phyloP scores from a whole-genome alignment of 1,284 basidiomycete genomes.

The Peniophora sp. region DNA sequence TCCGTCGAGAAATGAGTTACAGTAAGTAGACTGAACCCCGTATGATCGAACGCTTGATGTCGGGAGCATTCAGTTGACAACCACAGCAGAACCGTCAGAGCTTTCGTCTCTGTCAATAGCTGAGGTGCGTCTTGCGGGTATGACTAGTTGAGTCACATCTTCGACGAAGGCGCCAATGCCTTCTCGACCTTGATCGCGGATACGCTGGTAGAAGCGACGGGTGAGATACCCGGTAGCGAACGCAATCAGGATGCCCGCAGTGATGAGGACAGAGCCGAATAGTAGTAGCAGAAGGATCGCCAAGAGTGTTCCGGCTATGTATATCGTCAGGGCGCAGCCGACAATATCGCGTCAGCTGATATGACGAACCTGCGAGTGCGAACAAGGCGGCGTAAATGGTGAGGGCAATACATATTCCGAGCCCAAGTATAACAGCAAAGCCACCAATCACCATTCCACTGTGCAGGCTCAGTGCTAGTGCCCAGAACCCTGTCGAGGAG shows the following conservation, averaged over 20 bases:
- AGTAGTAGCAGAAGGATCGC: constrained; percentile 10
- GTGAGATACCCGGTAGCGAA: constrained; percentile 23
- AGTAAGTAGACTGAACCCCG: no score
- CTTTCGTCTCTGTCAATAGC: background rate
- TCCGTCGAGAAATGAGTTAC: no score
- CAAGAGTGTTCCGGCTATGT: constrained; percentile 8
- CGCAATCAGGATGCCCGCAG: constrained; percentile 11
- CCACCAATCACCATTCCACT: constrained; percentile 25
- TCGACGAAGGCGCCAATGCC: constrained; percentile 28
- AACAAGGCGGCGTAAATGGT: constrained; percentile 16
- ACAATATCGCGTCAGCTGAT: background rate
- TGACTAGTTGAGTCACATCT: constrained; percentile 20
- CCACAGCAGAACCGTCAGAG: background rate
- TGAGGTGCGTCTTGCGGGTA: background rate
- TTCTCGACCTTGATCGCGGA: constrained; percentile 24
- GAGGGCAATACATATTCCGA: constrained; percentile 18
- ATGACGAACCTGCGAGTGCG: constrained; percentile 19
- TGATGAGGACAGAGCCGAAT: constrained; percentile 17
- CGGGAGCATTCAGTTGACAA: background rate
- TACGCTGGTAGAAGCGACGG: constrained; percentile 23
- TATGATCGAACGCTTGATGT: no score
- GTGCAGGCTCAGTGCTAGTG: background rate
- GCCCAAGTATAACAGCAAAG: constrained; percentile 15
- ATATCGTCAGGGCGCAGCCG: background rate
- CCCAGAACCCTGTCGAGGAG: background rate